phyloP scores from a whole-genome alignment of 169 alveolate species.

The Eimeria praecox region DNA sequence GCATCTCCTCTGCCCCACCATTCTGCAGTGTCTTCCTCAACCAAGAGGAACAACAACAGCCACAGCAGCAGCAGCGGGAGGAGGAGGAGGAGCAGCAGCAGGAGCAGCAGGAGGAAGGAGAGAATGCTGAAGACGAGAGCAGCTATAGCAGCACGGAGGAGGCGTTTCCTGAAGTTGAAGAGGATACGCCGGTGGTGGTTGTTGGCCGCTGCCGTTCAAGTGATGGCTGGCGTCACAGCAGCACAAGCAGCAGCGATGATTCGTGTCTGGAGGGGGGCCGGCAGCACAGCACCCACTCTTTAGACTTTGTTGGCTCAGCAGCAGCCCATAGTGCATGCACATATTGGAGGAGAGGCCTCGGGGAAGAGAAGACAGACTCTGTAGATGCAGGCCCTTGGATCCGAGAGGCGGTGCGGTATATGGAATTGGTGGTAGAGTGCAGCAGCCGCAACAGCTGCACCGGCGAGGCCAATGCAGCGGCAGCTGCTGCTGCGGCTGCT shows the following conservation, averaged over 20 bases:
- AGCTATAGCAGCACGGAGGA: not conserved
- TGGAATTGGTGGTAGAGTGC: slow-evolving; percentile 40
- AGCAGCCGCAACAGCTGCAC: slow-evolving; percentile 46
- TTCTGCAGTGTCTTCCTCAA: not conserved
- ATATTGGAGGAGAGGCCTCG: not conserved
- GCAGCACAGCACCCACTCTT: not conserved
- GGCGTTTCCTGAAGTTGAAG: not conserved
- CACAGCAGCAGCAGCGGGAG: slow-evolving; percentile 5
- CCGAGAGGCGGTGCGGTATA: slow-evolving; percentile 49
- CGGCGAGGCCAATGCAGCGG: not conserved
- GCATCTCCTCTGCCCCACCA: not conserved
- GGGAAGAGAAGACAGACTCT: slow-evolving; percentile 12
- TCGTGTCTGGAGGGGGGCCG: slow-evolving; percentile 18
- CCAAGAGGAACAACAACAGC: not conserved
- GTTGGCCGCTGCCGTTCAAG: slow-evolving; percentile 52
- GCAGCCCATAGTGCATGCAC: slow-evolving; percentile 15
- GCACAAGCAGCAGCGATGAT: slow-evolving; percentile 41
- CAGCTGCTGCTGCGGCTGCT: not conserved
- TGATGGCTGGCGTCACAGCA: slow-evolving; percentile 33
- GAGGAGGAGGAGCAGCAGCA: slow-evolving; percentile 11
- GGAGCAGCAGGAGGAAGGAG: slow-evolving; percentile 18
- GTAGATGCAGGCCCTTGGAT: slow-evolving; percentile 29
- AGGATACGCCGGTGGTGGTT: slow-evolving; percentile 32
- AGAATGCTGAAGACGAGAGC: not conserved
- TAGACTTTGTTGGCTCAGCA: not conserved